These are phyloP conservation scores for Hypoxylon crocopeplum DNA, from an alignment of 495 filamentous ascomycete genomes.

Conservation along the genomic window DNA sequence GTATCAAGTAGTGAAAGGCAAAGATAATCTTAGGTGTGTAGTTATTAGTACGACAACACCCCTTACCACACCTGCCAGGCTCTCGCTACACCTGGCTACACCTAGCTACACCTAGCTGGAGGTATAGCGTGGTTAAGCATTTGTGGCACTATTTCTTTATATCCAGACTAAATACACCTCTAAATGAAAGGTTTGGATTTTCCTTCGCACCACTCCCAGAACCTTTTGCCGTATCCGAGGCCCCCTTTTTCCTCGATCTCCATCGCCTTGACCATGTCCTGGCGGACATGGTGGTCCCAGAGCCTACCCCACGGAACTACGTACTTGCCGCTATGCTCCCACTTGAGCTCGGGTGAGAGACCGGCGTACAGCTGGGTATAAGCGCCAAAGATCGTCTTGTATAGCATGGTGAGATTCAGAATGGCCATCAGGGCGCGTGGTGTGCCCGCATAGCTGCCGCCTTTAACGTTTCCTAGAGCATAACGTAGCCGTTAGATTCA, in stretches of 20 bases:
- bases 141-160: too few relatives aligned
- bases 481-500: too few relatives aligned
- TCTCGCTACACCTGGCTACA: too few relatives aligned
- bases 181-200: too few relatives aligned
- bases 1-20: too few relatives aligned
- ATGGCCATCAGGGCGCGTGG: neutral
- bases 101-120: too few relatives aligned
- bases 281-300: conserved; percentile 1
- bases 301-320: conserved; percentile 50
- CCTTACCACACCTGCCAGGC: too few relatives aligned
- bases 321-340: conserved; percentile 21
- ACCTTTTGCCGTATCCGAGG: conserved; percentile 12
- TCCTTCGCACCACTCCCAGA: conserved; percentile 28
- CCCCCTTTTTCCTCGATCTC: conserved; percentile 14
- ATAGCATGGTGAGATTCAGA: neutral
- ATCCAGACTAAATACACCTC: too few relatives aligned
- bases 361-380: neutral
- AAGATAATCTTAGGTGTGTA: too few relatives aligned
- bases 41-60: too few relatives aligned
- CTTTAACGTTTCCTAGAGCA: neutral
- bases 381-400: neutral
- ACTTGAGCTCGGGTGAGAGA: neutral
- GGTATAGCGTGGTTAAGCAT: too few relatives aligned
- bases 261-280: conserved; percentile 24
- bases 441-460: conserved; percentile 7